Evolutionary conservation across 768 basidiomycete genomes (phyloP).

Genomic region (Leccinum fibrillosum): DNA sequence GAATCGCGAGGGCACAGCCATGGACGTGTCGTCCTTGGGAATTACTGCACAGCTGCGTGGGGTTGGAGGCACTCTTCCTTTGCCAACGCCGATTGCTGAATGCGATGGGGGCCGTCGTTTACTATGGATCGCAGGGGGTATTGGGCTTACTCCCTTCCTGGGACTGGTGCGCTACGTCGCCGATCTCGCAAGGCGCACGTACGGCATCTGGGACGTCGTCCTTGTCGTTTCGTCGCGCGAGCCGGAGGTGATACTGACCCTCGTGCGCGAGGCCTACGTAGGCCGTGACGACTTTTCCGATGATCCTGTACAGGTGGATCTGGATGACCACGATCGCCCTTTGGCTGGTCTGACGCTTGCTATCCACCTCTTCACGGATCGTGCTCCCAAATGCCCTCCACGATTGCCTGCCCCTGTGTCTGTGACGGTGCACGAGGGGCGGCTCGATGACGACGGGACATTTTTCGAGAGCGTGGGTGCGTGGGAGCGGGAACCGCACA

Average conservation of each 20-base stretch:
- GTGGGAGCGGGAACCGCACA: slow-evolving; percentile 13
- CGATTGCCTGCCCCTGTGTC: slow-evolving; percentile 7
- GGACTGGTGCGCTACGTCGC: slow-evolving; percentile 40
- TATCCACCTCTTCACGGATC: slow-evolving; percentile 17
- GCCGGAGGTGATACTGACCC: slow-evolving; percentile 46
- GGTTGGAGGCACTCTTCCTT: slow-evolving; percentile 46
- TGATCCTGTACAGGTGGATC: neutral
- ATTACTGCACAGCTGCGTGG: slow-evolving; percentile 49
- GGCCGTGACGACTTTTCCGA: neutral
- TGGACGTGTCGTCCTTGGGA: slow-evolving; percentile 29
- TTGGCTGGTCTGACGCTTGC: slow-evolving; percentile 14
- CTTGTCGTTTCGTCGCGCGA: slow-evolving; percentile 53
- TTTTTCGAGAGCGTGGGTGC: slow-evolving; percentile 21
- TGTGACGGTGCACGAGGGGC: slow-evolving; percentile 15
- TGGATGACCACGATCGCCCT: neutral
- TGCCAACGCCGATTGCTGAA: slow-evolving; percentile 19
- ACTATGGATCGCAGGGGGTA: slow-evolving; percentile 63
- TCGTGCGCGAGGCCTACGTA: slow-evolving; percentile 35
- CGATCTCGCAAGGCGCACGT: slow-evolving; percentile 11
- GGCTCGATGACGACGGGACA: slow-evolving; percentile 15
- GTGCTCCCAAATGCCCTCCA: neutral
- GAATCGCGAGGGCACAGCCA: neutral
- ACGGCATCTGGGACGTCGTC: slow-evolving; percentile 39
- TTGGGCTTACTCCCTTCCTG: slow-evolving; percentile 64
- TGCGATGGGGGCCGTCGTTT: slow-evolving; percentile 32